Evolutionary conservation across 768 basidiomycete genomes (phyloP), one percentile per base, ranked within the genome.

Genomic region (Lactifluus echinatus): DNA sequence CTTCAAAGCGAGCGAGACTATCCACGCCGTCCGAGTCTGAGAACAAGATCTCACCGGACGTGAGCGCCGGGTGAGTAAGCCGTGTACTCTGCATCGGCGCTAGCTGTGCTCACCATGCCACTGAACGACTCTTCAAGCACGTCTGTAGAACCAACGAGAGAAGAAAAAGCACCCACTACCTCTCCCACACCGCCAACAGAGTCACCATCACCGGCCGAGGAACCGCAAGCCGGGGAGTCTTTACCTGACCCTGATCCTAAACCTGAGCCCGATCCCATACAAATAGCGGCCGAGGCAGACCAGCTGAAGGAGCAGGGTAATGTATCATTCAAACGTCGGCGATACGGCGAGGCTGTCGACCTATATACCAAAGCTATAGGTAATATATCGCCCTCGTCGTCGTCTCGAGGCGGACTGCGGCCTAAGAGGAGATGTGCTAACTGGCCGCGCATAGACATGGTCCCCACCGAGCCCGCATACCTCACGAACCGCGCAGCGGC

Each of bases 401-500:
- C n/a, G n/a, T n/a, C 52, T 34, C 31, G 21, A 37, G 24, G 33
- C 11, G n/a, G 23, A 19, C 11, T n/a, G n/a, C n/a, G n/a, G n/a
- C 15, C 34, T 7, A 8, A 11, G 4, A 7, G 7, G 14, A n/a
- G 46, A 23, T 15, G 21, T 23, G 34, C 47, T 39, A 19, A 36
- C 6, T 48, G 21, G 14, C 26, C 14, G n/a, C 19, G n/a, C 17
- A 11, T 39, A 72, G 71, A 68, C 8, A 53, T 68, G 12, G 56
- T 61, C n/a, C 55, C 69, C 3, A 62, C 63, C 1, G 87, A 93
- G 69, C 82, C 90, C 0, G 77, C 86, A 2, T 93, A 87, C 66
- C 74, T 85, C 60, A 89, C 89, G 0, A 94, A 94, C 68, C 83
- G 91, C 28, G 91, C 92, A 0, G 91, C 92, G 0, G 84, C 90